These are phyloP conservation scores for Monascus ruber DNA, from an alignment of 2,329 filamentous ascomycete species.

Conservation along the genomic window DNA sequence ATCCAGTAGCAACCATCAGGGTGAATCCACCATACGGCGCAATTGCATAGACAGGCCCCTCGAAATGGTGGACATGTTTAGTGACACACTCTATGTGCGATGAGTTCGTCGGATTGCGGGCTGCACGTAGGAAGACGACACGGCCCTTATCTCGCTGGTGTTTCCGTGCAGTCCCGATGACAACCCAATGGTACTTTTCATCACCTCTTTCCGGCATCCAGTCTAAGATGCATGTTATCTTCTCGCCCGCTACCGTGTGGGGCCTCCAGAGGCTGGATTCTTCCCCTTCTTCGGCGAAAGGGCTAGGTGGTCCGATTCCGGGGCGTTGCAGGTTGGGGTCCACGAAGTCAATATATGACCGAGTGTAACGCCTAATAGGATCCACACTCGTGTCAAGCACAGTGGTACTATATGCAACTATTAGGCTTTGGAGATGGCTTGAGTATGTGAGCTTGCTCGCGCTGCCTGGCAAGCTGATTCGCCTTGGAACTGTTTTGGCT, in stretches of 20 bases:
- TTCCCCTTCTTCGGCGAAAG: slow-evolving; percentile 1
- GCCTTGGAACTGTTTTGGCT: slow-evolving; percentile 29
- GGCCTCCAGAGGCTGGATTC: slow-evolving; percentile 14
- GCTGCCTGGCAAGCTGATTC: slow-evolving; percentile 29
- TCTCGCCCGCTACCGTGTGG: slow-evolving; percentile 27
- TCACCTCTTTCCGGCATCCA: slow-evolving; percentile 26
- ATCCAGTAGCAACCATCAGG: slow-evolving; percentile 36
- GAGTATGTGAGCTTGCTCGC: slow-evolving; percentile 36
- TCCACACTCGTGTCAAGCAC: slow-evolving; percentile 14
- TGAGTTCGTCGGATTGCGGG: slow-evolving; percentile 13
- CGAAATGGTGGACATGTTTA: slow-evolving; percentile 25
- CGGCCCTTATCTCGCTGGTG: slow-evolving; percentile 21
- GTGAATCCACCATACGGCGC: slow-evolving; percentile 36
- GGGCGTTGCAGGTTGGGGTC: slow-evolving; percentile 23
- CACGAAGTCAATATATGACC: slow-evolving; percentile 28
- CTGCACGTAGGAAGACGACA: slow-evolving; percentile 27
- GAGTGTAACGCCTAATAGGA: slow-evolving; percentile 20
- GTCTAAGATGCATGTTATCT: slow-evolving; percentile 30
- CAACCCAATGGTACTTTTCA: slow-evolving; percentile 29
- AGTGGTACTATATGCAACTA: slow-evolving; percentile 35
- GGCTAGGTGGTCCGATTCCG: slow-evolving; percentile 5
- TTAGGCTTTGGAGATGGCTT: slow-evolving; percentile 33
- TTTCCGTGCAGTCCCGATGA: slow-evolving; percentile 27
- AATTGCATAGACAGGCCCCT: slow-evolving; percentile 43
- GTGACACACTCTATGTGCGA: slow-evolving; percentile 21